Evolutionary conservation across 2,329 filamentous ascomycete genomes (phyloP), one percentile per base, ranked within the genome.

Genomic region (Graphilbum fragrans): DNA sequence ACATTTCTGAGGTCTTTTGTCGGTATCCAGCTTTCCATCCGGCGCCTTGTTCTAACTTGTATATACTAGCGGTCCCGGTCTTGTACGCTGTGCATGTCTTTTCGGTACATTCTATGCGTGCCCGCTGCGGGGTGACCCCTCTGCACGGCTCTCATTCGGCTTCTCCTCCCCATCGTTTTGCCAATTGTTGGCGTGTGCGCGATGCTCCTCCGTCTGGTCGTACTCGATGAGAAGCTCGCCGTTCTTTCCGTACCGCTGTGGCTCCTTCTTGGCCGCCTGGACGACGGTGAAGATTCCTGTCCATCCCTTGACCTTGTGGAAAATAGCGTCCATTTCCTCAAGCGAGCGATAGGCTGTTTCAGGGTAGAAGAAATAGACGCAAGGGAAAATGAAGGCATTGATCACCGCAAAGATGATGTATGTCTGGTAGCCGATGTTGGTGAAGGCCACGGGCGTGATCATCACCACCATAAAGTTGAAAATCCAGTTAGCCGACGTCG

Each of bases 391-490:
- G 3, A 59, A 48, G 37, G 62, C 58, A 50, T 65, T 68, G 41
- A 70, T 62, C 11, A 67, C 60, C 2, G 66, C 62, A 59, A 64
- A 74, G 39, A 74, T 62, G 33, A 74, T 62, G 56, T 63, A 74
- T 52, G 67, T 43, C 60, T 71, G 43, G 67, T 59, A 38, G 25
- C 37, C 27, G 16, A 32, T 39, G 12, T 16, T 22, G 23, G 10
- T 2, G 16, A 41, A 32, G 8, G 35, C 16, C 2, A 77, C 60
- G 0, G 75, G 75, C 0, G 74, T 78, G 47, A 79, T 70, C 68
- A 78, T 77, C 41, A 80, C 75, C 21, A 79, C 67, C 49, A 76
- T 53, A 53, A 77, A 77, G 54, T 80, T 80, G 56, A 77, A 78
- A 39, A 76, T 70, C 72, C 72, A 77, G 58, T 77, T 77, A 8